Evolutionary conservation across 2,329 filamentous ascomycete species (phyloP).

Genomic region (Amylocarpus encephaloides): DNA sequence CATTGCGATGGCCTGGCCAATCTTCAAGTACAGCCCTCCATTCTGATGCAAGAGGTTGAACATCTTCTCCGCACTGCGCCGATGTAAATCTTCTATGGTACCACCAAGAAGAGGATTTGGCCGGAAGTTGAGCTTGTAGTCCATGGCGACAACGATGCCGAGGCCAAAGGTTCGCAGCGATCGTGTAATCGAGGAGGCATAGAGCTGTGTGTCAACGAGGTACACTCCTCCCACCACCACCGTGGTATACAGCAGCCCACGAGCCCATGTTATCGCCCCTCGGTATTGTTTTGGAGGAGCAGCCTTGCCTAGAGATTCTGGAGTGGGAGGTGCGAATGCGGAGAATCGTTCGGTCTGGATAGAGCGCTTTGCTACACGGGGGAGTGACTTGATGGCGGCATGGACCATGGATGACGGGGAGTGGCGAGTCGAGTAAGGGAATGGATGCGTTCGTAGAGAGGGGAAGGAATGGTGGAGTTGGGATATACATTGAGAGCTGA

Average conservation of each 20-base stretch:
- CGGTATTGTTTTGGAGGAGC: slow-evolving; percentile 64
- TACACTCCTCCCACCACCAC: slow-evolving; percentile 57
- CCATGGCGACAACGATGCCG: slow-evolving; percentile 73
- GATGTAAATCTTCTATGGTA: slow-evolving; percentile 71
- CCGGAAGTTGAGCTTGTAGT: slow-evolving; percentile 97
- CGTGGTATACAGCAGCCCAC: slow-evolving; percentile 60
- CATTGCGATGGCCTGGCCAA: slow-evolving; percentile 97
- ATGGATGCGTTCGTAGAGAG: not conserved
- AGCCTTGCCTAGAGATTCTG: slow-evolving; percentile 69
- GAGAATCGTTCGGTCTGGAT: slow-evolving; percentile 44
- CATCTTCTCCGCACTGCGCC: slow-evolving; percentile 74
- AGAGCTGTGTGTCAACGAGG: slow-evolving; percentile 64
- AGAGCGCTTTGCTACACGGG: slow-evolving; percentile 3
- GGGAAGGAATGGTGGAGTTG: not conserved
- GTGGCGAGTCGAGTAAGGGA: not conserved
- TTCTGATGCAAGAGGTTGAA: slow-evolving; percentile 78
- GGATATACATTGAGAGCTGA: slow-evolving; percentile 8
- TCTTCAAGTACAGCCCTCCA: slow-evolving; percentile 93
- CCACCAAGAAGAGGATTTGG: slow-evolving; percentile 68
- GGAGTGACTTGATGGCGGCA: not conserved
- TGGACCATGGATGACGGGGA: not conserved
- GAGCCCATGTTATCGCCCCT: slow-evolving; percentile 67
- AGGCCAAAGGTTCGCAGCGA: slow-evolving; percentile 75
- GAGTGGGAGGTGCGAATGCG: slow-evolving; percentile 69
- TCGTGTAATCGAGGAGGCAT: slow-evolving; percentile 72